Conservation (phyloP, 106 monocot genomes). For the Alisma plantagoaquatica region DNA sequence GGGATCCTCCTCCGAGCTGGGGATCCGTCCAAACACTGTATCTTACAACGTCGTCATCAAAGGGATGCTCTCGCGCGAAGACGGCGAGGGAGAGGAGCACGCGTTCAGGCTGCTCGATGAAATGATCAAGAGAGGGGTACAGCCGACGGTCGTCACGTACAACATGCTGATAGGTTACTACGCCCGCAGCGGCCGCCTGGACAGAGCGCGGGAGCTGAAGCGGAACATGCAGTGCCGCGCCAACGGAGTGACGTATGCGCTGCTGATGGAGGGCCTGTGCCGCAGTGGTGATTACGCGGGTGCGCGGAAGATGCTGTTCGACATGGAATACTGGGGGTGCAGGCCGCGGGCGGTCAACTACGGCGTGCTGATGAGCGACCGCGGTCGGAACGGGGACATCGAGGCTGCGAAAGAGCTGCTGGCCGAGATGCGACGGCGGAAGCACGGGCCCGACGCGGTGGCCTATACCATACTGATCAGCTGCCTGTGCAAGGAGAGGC, state of each 20-base stretch:
- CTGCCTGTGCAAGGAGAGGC: constrained; percentile 36
- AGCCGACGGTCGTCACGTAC: constrained; percentile 60
- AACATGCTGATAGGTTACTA: constrained; percentile 57
- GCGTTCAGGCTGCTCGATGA: constrained; percentile 59
- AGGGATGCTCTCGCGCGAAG: constrained; percentile 19
- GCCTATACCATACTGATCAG: constrained; percentile 60
- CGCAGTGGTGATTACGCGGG: constrained; percentile 25
- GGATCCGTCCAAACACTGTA: constrained; percentile 43
- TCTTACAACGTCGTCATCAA: constrained; percentile 81
- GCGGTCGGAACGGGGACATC: constrained; percentile 42
- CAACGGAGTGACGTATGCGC: constrained; percentile 63
- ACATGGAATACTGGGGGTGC: constrained; percentile 92
- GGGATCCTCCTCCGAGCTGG: constrained; percentile 10
- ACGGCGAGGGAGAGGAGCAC: constrained; percentile 6
- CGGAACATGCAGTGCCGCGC: constrained; percentile 60
- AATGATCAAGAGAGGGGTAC: constrained; percentile 46
- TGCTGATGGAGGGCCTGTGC: constrained; percentile 81
- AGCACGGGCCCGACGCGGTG: constrained; percentile 38
- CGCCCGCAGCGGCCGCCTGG: constrained; percentile 21
- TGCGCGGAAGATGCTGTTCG: constrained; percentile 85
- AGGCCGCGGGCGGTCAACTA: constrained; percentile 44
- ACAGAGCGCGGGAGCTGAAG: constrained; percentile 35
- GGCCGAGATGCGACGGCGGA: constrained; percentile 59
- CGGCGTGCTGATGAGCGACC: constrained; percentile 70
- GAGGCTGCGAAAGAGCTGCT: constrained; percentile 42